A percentile compares a stretch with the other conserved stretches of the same genome.
Evolutionary conservation across 2,329 filamentous ascomycete species (phyloP).

Genomic region (Aureobasidium melanogenum): DNA sequence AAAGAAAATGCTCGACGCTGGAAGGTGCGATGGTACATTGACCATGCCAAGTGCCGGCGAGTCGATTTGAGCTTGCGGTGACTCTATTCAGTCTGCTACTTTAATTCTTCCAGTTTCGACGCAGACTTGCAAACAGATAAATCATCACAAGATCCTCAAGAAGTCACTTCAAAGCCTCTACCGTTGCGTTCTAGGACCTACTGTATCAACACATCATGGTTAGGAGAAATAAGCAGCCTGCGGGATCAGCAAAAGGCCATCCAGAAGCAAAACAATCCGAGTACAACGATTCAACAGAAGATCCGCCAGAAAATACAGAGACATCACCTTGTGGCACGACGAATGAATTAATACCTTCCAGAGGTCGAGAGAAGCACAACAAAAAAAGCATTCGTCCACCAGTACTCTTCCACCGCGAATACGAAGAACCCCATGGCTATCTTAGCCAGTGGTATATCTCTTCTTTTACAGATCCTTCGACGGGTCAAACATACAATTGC

Average conservation of each 20-base stretch:
- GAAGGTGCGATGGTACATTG: background rate
- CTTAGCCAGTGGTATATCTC: slow-evolving; percentile 53
- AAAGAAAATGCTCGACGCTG: background rate
- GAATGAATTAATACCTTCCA: background rate
- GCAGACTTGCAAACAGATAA: background rate
- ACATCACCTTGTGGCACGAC: background rate
- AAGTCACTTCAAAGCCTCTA: too few relatives aligned
- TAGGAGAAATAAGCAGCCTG: background rate
- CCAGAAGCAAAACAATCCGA: too few relatives aligned
- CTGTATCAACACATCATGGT: background rate
- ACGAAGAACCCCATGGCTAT: slow-evolving; percentile 42
- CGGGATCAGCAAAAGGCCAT: too few relatives aligned
- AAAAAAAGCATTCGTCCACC: slow-evolving; percentile 14
- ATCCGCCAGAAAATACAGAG: background rate
- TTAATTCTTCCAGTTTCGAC: background rate
- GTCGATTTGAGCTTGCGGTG: background rate
- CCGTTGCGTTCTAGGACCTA: too few relatives aligned
- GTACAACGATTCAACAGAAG: background rate
- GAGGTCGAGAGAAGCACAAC: background rate
- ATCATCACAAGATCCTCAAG: too few relatives aligned
- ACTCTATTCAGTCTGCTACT: too few relatives aligned
- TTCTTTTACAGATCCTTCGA: background rate
- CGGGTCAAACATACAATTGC: background rate
- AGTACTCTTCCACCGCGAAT: slow-evolving; percentile 32
- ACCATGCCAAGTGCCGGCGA: background rate